Percentiles rank a stretch among this genome's conserved stretches.
These are phyloP conservation scores for Lepidium africanum DNA, from an alignment of 345 rosid genomes.

Conservation along the genomic window DNA sequence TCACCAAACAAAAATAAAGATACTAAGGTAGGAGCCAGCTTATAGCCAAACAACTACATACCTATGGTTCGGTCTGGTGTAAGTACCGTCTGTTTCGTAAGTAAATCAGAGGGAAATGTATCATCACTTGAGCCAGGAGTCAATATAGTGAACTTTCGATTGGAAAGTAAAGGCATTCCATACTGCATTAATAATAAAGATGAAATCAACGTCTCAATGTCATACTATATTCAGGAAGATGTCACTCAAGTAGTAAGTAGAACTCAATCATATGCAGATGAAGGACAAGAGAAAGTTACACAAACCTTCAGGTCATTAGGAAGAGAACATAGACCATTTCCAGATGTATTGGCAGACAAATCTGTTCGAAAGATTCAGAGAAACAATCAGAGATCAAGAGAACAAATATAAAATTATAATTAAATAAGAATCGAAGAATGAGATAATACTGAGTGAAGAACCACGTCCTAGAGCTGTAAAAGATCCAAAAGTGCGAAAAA, in stretches of 20 bases:
- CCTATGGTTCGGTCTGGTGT: conserved; percentile 57
- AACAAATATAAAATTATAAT: conserved; percentile 10
- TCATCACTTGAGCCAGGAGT: conserved; percentile 51
- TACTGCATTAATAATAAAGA: conserved; percentile 30
- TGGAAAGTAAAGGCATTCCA: conserved; percentile 29
- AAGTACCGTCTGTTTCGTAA: conserved; percentile 37
- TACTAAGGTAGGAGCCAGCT: background rate
- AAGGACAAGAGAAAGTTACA: background rate
- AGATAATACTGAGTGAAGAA: background rate
- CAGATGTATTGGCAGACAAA: conserved; percentile 4
- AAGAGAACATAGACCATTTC: conserved; percentile 16
- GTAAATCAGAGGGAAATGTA: conserved; percentile 55
- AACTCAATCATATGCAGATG: background rate
- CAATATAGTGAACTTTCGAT: conserved; percentile 47
- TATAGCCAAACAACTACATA: conserved; percentile 9
- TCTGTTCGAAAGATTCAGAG: background rate
- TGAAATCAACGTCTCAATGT: background rate
- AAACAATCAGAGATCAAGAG: background rate
- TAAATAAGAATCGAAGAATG: conserved; percentile 3
- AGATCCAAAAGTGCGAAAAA: conserved; percentile 31
- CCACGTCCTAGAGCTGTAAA: conserved; percentile 19
- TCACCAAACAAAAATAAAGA: background rate
- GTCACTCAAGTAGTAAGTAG: background rate
- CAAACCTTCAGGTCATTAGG: conserved; percentile 10
- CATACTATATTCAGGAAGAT: background rate